Evolutionary conservation across 106 monocot species (phyloP).

Genomic region (Phalaenopsis equestris): DNA sequence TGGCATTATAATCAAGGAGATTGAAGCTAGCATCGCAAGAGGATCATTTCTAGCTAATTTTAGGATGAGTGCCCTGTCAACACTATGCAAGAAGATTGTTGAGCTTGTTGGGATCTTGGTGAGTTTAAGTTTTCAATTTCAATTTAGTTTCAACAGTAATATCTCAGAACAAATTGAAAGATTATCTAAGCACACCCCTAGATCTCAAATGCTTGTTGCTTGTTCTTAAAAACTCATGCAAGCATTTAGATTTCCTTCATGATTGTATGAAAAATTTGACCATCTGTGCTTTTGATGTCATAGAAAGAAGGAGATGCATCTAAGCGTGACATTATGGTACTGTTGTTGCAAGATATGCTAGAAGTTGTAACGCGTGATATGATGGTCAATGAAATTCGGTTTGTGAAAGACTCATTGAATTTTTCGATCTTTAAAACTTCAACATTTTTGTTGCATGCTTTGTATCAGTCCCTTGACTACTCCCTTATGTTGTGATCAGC

Average conservation of each 20-base stretch:
- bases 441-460: neutral
- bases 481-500: constrained; percentile 22
- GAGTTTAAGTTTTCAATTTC: constrained; percentile 14
- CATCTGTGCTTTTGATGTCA: neutral
- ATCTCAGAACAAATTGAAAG: neutral
- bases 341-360: constrained; percentile 95
- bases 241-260: neutral
- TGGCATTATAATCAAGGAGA: constrained; percentile 84
- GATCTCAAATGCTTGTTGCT: neutral
- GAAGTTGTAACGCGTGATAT: constrained; percentile 99
- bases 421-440: neutral
- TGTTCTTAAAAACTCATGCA: too few relatives aligned
- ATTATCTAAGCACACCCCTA: neutral
- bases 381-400: constrained; percentile 96
- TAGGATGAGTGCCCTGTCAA: constrained; percentile 77
- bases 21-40: constrained; percentile 71
- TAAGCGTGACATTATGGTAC: constrained; percentile 68
- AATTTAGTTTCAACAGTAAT: neutral
- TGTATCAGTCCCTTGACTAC: constrained; percentile 1
- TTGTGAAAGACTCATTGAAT: constrained; percentile 10
- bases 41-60: constrained; percentile 84
- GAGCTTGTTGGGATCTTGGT: constrained; percentile 89
- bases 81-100: constrained; percentile 77
- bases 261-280: neutral
- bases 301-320: constrained; percentile 87